Evolutionary conservation across 805 yeast species (phyloP).

Genomic region (Cephaloascus fragrans): DNA sequence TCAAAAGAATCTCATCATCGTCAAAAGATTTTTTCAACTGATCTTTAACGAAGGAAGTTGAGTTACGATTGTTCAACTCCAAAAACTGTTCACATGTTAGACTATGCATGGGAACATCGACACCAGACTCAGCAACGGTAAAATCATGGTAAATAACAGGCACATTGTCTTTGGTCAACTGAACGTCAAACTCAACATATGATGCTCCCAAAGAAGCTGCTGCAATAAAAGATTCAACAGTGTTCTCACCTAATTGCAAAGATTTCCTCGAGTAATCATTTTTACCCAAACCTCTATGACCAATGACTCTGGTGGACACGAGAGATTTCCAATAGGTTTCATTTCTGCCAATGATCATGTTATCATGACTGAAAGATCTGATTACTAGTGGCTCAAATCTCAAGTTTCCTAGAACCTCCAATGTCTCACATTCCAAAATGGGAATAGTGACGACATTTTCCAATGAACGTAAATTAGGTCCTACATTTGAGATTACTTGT

Average conservation of each 20-base stretch:
- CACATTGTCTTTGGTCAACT: conserved; percentile 78
- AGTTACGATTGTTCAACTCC: conserved; percentile 30
- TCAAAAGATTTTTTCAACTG: conserved; percentile 2
- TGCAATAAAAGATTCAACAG: conserved; percentile 89
- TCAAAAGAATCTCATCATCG: conserved; percentile 21
- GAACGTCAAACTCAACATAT: conserved; percentile 95
- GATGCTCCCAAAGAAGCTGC: conserved; percentile 96
- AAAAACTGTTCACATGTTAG: conserved; percentile 84
- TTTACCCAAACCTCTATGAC: conserved; percentile 93
- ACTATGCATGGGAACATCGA: conserved; percentile 92
- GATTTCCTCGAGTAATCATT: conserved; percentile 64
- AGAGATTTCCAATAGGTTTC: conserved; percentile 89
- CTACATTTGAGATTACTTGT: conserved; percentile 55
- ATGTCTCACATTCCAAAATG: conserved; percentile 57
- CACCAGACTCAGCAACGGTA: conserved; percentile 89
- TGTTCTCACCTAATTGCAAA: conserved; percentile 89
- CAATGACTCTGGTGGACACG: conserved; percentile 84
- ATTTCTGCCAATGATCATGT: conserved; percentile 53
- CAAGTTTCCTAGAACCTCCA: conserved; percentile 70
- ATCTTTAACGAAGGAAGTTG: conserved; percentile 13
- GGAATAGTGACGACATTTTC: conserved; percentile 63
- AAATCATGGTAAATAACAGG: conserved; percentile 96
- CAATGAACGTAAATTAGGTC: conserved; percentile 56
- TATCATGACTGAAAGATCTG: conserved; percentile 62
- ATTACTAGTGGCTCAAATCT: conserved; percentile 68